These are phyloP conservation scores for Aureobasidium sp. DNA, from an alignment of 2,329 filamentous ascomycete species.

Conservation along the genomic window DNA sequence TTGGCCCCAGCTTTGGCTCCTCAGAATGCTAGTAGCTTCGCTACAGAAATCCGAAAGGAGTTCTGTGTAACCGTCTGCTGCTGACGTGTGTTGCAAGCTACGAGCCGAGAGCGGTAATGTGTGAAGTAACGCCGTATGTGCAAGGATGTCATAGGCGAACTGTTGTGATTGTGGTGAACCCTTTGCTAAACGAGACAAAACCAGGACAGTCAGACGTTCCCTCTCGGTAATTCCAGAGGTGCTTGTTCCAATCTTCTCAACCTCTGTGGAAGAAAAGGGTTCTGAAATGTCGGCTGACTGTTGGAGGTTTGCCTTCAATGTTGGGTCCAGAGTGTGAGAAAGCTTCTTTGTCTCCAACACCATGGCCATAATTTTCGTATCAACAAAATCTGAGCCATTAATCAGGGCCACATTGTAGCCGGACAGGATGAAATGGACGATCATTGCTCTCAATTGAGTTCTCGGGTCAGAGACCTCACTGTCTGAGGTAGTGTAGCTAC, in stretches of 20 bases:
- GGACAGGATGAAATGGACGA: slow-evolving; percentile 48
- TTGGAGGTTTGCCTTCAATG: background rate
- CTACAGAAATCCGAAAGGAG: slow-evolving; percentile 31
- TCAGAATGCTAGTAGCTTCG: slow-evolving; percentile 33
- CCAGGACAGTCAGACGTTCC: slow-evolving; percentile 24
- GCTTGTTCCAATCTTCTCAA: background rate
- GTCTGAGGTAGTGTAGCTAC: slow-evolving; percentile 6
- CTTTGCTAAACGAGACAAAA: slow-evolving; percentile 21
- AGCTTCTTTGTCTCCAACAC: slow-evolving; percentile 35
- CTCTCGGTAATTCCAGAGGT: slow-evolving; percentile 22
- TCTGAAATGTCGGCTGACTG: background rate
- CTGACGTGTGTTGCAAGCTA: slow-evolving; percentile 20
- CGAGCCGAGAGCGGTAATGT: slow-evolving; percentile 27
- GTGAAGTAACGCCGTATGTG: slow-evolving; percentile 27
- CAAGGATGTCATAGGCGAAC: slow-evolving; percentile 19
- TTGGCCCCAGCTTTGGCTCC: slow-evolving; percentile 31
- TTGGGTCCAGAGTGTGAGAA: slow-evolving; percentile 3
- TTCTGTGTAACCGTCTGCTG: slow-evolving; percentile 16
- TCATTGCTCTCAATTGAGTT: slow-evolving; percentile 39
- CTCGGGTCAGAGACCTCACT: slow-evolving; percentile 17
- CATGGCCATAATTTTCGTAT: slow-evolving; percentile 54
- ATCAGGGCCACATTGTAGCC: slow-evolving; percentile 58
- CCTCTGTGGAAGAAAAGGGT: background rate
- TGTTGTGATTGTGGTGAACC: background rate
- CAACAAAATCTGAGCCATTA: slow-evolving; percentile 55